These are phyloP conservation scores for Ceratocystis diversiconidia DNA, from an alignment of 2,329 filamentous ascomycete genomes.

Conservation along the genomic window DNA sequence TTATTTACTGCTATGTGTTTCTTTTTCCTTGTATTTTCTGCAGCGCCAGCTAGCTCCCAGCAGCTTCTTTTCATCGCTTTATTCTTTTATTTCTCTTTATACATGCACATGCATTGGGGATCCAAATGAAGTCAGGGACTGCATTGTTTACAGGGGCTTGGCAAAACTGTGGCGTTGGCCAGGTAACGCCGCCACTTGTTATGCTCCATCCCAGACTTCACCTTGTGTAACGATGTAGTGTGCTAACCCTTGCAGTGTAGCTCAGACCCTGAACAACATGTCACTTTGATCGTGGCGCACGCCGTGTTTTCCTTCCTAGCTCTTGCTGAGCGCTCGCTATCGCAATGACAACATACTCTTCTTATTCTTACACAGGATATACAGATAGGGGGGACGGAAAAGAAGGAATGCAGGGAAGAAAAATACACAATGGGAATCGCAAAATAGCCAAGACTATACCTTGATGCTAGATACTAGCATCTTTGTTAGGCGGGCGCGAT, in stretches of 20 bases:
- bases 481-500: neutral
- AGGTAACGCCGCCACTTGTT: slow-evolving; percentile 9
- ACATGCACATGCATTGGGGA: neutral
- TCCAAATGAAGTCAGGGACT: no score
- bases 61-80: neutral
- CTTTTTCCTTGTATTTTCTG: neutral
- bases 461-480: neutral
- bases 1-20: neutral
- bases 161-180: slow-evolving; percentile 8
- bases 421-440: neutral
- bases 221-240: neutral
- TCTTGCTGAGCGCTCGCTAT: no score
- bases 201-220: neutral
- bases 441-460: neutral
- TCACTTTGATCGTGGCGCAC: neutral
- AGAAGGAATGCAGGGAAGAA: neutral
- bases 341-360: neutral
- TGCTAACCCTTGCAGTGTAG: neutral
- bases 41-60: neutral
- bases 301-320: no score
- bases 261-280: neutral
- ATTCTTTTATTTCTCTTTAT: neutral
- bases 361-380: slow-evolving; percentile 6
- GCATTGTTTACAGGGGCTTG: slow-evolving; percentile 1
- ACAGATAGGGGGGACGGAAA: neutral